Conservation (phyloP, 2,329 filamentous ascomycete species). For the Fusarium nodosum region DNA sequence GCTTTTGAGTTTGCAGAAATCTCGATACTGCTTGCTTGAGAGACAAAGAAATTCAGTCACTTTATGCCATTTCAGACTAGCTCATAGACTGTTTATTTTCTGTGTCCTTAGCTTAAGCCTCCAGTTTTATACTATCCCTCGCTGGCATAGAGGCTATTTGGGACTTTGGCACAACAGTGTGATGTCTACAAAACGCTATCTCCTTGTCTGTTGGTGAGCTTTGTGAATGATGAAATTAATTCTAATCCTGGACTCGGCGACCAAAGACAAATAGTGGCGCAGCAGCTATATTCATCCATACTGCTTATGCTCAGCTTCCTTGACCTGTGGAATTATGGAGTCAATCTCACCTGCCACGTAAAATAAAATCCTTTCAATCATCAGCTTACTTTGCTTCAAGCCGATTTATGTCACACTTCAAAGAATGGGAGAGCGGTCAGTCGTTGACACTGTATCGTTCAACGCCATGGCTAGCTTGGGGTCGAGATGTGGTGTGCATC, state of each 20-base stretch:
- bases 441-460: not conserved
- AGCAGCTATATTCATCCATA: slow-evolving; percentile 1
- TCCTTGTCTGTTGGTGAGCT: not conserved
- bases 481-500: not conserved
- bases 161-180: not conserved
- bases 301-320: slow-evolving; percentile 6
- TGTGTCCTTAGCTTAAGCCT: not conserved
- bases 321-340: not conserved
- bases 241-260: not conserved
- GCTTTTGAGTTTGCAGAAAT: not conserved
- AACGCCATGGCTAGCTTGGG: slow-evolving; percentile 1
- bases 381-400: slow-evolving; percentile 16
- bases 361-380: not conserved
- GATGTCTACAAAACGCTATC: not conserved
- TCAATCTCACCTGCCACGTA: not conserved
- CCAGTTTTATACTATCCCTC: not conserved
- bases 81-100: not conserved
- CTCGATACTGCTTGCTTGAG: not conserved
- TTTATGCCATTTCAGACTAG: not conserved
- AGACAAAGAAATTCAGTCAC: not conserved
- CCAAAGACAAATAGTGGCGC: not conserved
- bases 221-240: not conserved
- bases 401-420: not conserved
- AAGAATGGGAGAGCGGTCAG: too few species aligned
- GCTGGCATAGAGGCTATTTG: not conserved